Conservation (phyloP, 1,139 yeast species). For the Diutina catenulata region DNA sequence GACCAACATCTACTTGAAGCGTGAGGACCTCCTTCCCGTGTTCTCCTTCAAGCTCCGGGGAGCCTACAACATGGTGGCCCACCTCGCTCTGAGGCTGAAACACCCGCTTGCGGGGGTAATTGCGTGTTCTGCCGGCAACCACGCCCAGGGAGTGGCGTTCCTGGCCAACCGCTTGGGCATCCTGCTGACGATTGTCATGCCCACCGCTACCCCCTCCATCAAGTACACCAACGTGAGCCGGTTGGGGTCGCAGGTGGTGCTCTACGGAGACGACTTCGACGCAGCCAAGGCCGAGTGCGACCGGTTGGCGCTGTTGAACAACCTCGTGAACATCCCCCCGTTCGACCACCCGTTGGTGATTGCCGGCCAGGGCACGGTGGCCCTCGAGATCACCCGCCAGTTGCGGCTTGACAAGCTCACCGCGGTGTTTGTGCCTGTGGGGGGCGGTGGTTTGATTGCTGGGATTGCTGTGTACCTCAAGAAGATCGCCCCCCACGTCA, state of each 20-base stretch:
- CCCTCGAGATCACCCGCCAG: conserved; percentile 85
- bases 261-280: conserved; percentile 90
- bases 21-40: conserved; percentile 92
- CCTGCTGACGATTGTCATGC: conserved; percentile 97
- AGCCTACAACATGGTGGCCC: conserved; percentile 94
- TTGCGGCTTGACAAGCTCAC: conserved; percentile 62
- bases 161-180: conserved; percentile 77
- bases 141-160: conserved; percentile 97
- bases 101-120: conserved; percentile 78
- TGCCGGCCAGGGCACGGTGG: conserved; percentile 99
- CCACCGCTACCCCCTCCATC: conserved; percentile 91
- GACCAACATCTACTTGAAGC: conserved; percentile 62
- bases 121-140: conserved; percentile 98
- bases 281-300: conserved; percentile 84
- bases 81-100: conserved; percentile 45
- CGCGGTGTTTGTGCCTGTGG: conserved; percentile 88
- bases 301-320: conserved; percentile 54
- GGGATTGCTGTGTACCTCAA: conserved; percentile 86
- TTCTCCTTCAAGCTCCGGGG: conserved; percentile 95
- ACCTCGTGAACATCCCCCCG: conserved; percentile 86
- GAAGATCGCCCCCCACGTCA: conserved; percentile 95
- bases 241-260: conserved; percentile 86
- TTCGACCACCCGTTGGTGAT: conserved; percentile 95
- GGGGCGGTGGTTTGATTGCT: conserved; percentile 94
- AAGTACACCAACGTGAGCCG: conserved; percentile 85